A percentile compares a stretch with the other conserved stretches of the same genome.
Evolutionary conservation across 176 grass and related monocot genomes (phyloP).

Genomic region (Themeda triandra): DNA sequence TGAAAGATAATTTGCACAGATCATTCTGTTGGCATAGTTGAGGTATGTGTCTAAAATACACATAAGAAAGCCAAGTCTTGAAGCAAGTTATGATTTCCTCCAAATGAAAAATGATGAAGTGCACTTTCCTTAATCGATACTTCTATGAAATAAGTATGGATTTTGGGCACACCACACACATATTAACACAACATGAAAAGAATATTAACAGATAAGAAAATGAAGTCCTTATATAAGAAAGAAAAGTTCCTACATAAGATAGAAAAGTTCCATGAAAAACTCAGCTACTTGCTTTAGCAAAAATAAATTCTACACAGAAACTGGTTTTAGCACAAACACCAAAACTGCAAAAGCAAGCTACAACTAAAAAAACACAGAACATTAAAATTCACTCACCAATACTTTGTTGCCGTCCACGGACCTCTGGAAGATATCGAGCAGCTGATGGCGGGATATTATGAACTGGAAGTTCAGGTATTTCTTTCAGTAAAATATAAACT

Average conservation of each 20-base stretch:
- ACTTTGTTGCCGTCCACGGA: constrained; percentile 76
- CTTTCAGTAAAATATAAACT: constrained; percentile 69
- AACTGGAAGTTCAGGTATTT: constrained; percentile 59
- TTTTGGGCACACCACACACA: background rate
- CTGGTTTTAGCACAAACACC: background rate
- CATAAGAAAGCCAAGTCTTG: background rate
- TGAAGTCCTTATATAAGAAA: background rate
- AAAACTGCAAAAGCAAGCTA: background rate
- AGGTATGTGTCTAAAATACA: background rate
- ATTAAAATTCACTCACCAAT: constrained; percentile 55
- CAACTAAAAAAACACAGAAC: background rate
- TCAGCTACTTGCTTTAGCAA: background rate
- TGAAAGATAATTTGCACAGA: constrained; percentile 17
- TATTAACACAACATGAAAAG: background rate
- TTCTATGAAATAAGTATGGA: background rate
- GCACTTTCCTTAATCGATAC: background rate
- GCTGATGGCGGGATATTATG: constrained; percentile 76
- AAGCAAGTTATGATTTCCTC: constrained; percentile 1
- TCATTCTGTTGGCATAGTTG: background rate
- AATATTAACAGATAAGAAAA: background rate
- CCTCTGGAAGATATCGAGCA: constrained; percentile 90
- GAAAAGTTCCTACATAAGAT: background rate
- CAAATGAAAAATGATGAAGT: background rate
- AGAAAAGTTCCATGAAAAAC: background rate
- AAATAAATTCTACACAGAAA: background rate